phyloP scores from a whole-genome alignment of 2,329 filamentous ascomycete genomes.

The Beauveria brongniartii region DNA sequence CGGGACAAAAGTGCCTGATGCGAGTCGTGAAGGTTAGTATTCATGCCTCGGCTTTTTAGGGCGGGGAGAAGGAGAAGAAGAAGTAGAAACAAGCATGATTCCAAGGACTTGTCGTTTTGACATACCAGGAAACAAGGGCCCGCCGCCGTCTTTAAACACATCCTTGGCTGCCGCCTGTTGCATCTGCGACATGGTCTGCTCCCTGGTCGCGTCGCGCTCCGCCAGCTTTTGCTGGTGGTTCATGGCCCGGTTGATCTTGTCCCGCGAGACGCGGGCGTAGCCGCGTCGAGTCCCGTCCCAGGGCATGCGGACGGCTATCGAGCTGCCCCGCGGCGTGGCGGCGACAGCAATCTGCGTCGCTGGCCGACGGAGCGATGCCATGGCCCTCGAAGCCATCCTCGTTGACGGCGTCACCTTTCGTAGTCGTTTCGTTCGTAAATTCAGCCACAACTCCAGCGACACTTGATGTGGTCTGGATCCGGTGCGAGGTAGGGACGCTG shows the following conservation, averaged over 20 bases:
- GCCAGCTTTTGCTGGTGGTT: neutral
- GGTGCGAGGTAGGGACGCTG: neutral
- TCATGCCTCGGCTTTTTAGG: neutral
- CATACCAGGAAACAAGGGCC: slow-evolving; percentile 27
- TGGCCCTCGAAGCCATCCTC: neutral
- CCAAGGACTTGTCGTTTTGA: neutral
- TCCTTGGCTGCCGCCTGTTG: slow-evolving; percentile 24
- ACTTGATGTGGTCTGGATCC: neutral
- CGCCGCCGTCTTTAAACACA: slow-evolving; percentile 25
- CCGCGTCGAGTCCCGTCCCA: neutral
- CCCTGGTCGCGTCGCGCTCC: slow-evolving; percentile 17
- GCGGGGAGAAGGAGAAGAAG: no score
- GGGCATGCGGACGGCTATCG: neutral
- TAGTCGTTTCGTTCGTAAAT: neutral
- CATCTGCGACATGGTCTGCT: slow-evolving; percentile 23
- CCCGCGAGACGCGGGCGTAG: neutral
- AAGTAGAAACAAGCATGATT: no score
- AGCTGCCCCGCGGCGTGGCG: neutral
- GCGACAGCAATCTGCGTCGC: neutral
- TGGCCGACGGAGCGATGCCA: slow-evolving; percentile 1
- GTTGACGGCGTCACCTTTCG: neutral
- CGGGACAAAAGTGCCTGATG: slow-evolving; percentile 39
- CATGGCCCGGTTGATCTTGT: neutral
- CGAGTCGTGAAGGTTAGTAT: neutral
- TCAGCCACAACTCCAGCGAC: neutral